phyloP scores from a whole-genome alignment of 306 rosid genomes.

The Cucurbita ficifolia region DNA sequence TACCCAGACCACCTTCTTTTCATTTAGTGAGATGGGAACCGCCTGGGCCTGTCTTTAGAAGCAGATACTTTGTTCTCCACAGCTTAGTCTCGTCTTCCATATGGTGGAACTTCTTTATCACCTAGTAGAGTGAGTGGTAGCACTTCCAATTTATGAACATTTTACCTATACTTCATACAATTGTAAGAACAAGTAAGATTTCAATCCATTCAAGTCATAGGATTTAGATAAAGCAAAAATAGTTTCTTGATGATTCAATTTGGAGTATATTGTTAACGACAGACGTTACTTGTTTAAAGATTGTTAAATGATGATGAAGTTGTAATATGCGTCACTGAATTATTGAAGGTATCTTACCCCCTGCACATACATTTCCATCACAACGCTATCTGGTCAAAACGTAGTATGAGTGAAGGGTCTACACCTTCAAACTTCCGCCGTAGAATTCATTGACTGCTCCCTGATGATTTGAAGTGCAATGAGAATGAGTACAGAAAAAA shows the following conservation, averaged over 20 bases:
- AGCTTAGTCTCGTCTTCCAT: background rate
- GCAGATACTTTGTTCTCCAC: background rate
- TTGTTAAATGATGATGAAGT: background rate
- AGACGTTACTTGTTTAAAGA: background rate
- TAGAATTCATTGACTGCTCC: slow-evolving; percentile 55
- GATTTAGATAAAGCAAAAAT: no score
- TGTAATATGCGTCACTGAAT: background rate
- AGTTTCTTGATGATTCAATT: background rate
- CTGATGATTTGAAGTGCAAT: slow-evolving; percentile 17
- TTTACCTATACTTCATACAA: background rate
- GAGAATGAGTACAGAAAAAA: background rate
- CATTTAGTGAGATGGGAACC: background rate
- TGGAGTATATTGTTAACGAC: background rate
- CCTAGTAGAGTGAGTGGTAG: background rate
- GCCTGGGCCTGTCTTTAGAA: background rate
- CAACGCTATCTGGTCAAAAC: background rate
- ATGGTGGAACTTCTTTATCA: background rate
- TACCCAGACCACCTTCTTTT: background rate
- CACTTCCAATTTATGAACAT: background rate
- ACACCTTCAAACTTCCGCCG: slow-evolving; percentile 56
- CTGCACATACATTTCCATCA: background rate
- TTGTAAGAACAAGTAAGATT: background rate
- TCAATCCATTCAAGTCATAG: background rate
- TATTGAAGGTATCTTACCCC: background rate
- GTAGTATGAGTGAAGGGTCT: background rate